A percentile compares a stretch with the other conserved stretches of the same genome.
These are phyloP conservation scores for Neurospora discreta DNA, from an alignment of 495 filamentous ascomycete species.

Conservation along the genomic window DNA sequence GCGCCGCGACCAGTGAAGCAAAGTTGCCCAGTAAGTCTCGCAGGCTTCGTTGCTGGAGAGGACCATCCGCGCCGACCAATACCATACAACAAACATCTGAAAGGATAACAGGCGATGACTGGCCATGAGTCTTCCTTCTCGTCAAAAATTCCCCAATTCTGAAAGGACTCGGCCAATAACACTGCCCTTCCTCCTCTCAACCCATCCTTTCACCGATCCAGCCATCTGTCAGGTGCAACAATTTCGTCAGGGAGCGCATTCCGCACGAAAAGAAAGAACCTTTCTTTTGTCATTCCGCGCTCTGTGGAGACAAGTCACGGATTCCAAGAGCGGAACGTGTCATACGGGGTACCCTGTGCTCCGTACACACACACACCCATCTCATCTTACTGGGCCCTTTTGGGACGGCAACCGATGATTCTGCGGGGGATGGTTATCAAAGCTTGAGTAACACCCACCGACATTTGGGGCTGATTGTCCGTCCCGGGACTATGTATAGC, in stretches of 20 bases:
- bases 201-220: background rate
- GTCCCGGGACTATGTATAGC: constrained; percentile 12
- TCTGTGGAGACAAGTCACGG: background rate
- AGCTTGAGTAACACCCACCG: constrained; percentile 7
- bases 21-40: background rate
- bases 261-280: background rate
- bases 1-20: background rate
- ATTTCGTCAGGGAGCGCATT: background rate
- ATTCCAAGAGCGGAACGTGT: background rate
- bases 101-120: constrained; percentile 6
- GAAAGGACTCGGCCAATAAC: constrained; percentile 8
- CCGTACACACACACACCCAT: constrained; percentile 1
- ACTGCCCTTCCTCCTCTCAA: background rate
- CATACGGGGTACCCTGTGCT: background rate
- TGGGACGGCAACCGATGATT: constrained; percentile 4
- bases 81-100: background rate
- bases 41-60: background rate
- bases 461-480: background rate
- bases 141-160: constrained; percentile 28
- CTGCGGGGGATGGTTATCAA: constrained; percentile 4
- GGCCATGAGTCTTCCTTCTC: constrained; percentile 11
- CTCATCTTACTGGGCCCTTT: background rate
- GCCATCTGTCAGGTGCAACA: background rate
- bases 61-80: background rate
- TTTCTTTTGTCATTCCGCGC: background rate